Base-by-base conservation (phyloP, 345 rosid species). In the Salix arbutifolia region DNA sequence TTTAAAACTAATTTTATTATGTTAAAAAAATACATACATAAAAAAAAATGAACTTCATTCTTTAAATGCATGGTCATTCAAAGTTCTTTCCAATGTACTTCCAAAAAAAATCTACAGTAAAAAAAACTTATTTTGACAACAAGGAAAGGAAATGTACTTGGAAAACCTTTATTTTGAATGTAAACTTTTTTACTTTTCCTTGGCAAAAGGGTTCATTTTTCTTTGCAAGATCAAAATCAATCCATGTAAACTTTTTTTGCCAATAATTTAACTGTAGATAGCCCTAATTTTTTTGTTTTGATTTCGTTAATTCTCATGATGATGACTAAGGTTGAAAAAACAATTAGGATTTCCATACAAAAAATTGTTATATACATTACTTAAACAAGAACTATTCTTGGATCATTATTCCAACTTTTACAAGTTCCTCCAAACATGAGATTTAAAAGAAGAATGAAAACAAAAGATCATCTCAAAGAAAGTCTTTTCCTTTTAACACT, bases 131-230 rank as follows among this genome's bases (percentile, higher is more conserved):
- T 31, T 31, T 31, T 4, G 0, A 31, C 33, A 31, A 65, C 10
- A 5, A 38, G 50, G 35, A 5, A 5, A 38, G 50, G 35, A 5
- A n/a, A 71, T 78, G 74, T 75, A 81, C 84, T 40, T 79, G 81
- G 65, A 79, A 86, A 70, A 73, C 28, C 76, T 86, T 81, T 48
- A 81, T 84, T 75, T 72, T 75, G 5, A 67, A 81, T 13, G 82
- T 77, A 26, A 75, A 73, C 58, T 77, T 23, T 28, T 50, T 65
- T 67, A 35, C 74, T 77, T 79, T 37, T 83, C 80, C 25, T 53
- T 50, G 16, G 85, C 86, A 77, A 53, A 75, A 18, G 50, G 37
- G 75, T 68, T 83, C 61, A 83, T 75, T 52, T 82, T 84, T 77
- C 72, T 82, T 37, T 83, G 84, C 76, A 83, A 35, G 18, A 86